A percentile compares a stretch with the other conserved stretches of the same genome.
phyloP scores from a whole-genome alignment of 164 flowering plant genomes.

The Nymphaea colorata region DNA sequence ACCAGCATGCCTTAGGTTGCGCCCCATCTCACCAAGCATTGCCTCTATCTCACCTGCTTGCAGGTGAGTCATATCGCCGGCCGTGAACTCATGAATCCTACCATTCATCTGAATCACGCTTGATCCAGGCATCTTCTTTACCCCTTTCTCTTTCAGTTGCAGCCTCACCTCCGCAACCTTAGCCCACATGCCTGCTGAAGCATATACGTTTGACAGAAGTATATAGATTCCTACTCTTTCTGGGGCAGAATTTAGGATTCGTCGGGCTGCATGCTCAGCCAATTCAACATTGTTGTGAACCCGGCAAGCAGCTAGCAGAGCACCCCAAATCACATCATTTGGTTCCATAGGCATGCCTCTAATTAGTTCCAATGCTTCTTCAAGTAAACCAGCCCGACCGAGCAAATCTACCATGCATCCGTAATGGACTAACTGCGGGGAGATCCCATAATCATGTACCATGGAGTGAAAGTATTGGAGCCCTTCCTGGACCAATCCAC shows the following conservation, averaged over 20 bases:
- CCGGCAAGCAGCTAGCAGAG: conserved; percentile 13
- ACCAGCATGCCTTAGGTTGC: not conserved
- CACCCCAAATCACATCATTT: conserved; percentile 11
- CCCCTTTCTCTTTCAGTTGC: conserved; percentile 6
- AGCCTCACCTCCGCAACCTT: conserved; percentile 9
- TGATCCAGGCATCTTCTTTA: conserved; percentile 13
- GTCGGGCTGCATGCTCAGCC: conserved; percentile 5
- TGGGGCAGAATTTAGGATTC: conserved; percentile 5
- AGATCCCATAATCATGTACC: conserved; percentile 6
- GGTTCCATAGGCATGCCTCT: conserved; percentile 13
- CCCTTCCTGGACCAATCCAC: conserved; percentile 14
- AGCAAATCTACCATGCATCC: conserved; percentile 22
- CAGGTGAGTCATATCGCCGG: conserved; percentile 7
- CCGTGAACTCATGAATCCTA: conserved; percentile 12
- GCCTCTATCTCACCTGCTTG: conserved; percentile 9
- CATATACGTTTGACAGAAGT: conserved; percentile 11
- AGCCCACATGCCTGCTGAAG: conserved; percentile 6
- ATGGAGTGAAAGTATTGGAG: conserved; percentile 6
- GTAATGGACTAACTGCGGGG: conserved; percentile 16
- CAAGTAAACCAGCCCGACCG: conserved; percentile 12
- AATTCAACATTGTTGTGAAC: conserved; percentile 6
- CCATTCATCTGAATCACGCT: conserved; percentile 14
- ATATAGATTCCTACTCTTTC: conserved; percentile 10
- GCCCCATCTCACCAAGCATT: conserved; percentile 13
- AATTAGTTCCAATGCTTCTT: conserved; percentile 6